A percentile compares a stretch with the other conserved stretches of the same genome.
phyloP scores from a whole-genome alignment of 2,329 filamentous ascomycete genomes.

The Trichoderma guizhouense region DNA sequence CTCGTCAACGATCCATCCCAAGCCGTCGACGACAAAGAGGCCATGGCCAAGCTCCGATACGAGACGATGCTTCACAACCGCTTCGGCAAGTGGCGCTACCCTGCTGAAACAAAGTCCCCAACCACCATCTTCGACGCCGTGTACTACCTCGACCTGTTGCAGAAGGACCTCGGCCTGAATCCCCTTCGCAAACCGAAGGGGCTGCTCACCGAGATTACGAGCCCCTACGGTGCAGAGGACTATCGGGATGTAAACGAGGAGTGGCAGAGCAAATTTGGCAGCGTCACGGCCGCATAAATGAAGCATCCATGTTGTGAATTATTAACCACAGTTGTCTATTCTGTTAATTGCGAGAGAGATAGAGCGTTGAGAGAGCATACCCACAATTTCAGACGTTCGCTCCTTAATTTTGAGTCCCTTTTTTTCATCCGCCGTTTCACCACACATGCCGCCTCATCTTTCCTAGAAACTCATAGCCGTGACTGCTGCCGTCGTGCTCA shows the following conservation, averaged over 20 bases:
- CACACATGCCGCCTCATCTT: not conserved
- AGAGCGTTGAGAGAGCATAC: not conserved
- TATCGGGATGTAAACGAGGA: conserved; percentile 53
- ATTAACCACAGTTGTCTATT: not conserved
- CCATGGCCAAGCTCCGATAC: conserved; percentile 43
- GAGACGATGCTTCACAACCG: conserved; percentile 63
- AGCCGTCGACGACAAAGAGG: conserved; percentile 21
- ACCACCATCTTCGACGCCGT: conserved; percentile 75
- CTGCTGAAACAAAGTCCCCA: conserved; percentile 56
- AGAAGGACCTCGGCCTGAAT: conserved; percentile 62
- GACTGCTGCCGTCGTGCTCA: not conserved
- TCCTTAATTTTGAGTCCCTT: not conserved
- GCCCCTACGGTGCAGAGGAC: conserved; percentile 58
- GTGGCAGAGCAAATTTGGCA: conserved; percentile 37
- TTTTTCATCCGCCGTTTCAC: not conserved
- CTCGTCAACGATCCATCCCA: conserved; percentile 25
- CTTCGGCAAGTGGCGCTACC: conserved; percentile 68
- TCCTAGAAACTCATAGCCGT: not conserved
- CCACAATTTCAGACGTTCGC: not conserved
- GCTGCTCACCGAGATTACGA: conserved; percentile 48
- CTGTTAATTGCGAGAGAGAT: not conserved
- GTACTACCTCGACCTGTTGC: conserved; percentile 67
- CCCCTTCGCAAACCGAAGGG: conserved; percentile 52
- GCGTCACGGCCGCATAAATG: not conserved
- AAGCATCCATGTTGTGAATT: not conserved